Evolutionary conservation across 2,329 filamentous ascomycete genomes (phyloP), one percentile per base, ranked within the genome.

Genomic region (Xylaria sp.): DNA sequence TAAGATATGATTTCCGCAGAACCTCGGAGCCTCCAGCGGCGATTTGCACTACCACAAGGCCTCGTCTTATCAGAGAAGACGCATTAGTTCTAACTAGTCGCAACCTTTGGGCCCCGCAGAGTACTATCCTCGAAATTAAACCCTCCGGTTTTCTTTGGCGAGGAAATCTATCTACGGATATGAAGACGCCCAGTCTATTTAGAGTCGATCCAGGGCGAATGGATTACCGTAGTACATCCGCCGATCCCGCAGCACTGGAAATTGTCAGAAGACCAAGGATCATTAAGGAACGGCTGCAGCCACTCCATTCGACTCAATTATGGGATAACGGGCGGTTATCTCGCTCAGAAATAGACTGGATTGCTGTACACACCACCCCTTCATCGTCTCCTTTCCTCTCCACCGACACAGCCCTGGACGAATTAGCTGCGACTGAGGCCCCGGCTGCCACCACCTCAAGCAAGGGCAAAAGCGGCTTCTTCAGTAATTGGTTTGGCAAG

Each of bases 231-330:
- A 80, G 76, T 12, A 80, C 80, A 28, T 71, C 73, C 3, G 75
- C 76, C 20, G 73, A 77, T 13, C 79, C 79, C 23, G 78, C 76
- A n/a, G 79, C 79, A n/a, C 68, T 82, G 10, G 66, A 75, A 43
- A 80, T 81, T 68, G 62, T 65, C 49, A 77, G 79, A 66, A 82
- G 79, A 71, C 75, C 74, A 65, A 79, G 81, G 58, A 72, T 74
- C 55, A 71, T 72, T 43, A 67, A 75, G 56, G 63, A 66, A 43
- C 64, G 76, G 5, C 41, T 75, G 13, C 71, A 72, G 18, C 72
- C 74, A 2, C 63, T 79, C 2, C 62, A 77, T 55, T 78, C 77
- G 9, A 71, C 52, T 23, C 66, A 64, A 10, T 64, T 78, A 33
- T 79, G 77, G 77, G 63, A 23, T 9, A 67, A 56, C 10, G 66